Base-by-base conservation (phyloP, 164 flowering plant genomes). In the Vitis rotundifolia region DNA sequence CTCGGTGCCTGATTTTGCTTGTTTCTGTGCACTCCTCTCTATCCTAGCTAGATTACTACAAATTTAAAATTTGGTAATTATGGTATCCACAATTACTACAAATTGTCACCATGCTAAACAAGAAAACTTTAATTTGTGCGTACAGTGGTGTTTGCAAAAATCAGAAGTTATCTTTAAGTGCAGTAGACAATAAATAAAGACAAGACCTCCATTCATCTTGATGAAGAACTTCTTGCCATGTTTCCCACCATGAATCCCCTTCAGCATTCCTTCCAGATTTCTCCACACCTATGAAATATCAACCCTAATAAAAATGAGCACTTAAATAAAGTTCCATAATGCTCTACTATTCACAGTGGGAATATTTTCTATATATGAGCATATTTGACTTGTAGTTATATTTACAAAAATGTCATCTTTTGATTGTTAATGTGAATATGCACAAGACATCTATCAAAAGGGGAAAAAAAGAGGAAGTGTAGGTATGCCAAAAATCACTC, bases 181-280 rank as follows among this genome's bases (percentile, higher is more conserved):
- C 49, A 19, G 48, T 55, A 28, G 47, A 28, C 11, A 9, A 19
- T 10, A 8, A 8, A 59, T 29, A 49, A 61, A 59, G 64, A 11
- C 62, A 67, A 49, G 22, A 94, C 99, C 99, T 94, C 97, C 97
- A 91, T 80, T 92, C 95, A 79, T 94, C 99, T 83, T 92, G 99
- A 79, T 91, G 88, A 77, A 92, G 91, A 82, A 85, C 87, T 77
- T 94, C 99, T 81, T 92, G 86, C 98, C 97, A 94, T 75, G 98
- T 94, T 83, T 94, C 98, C 98, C 98, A 94, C 98, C 98, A 94
- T 58, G 97, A 85, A 80, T 94, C 98, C 63, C 98, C 98, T 81
- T 88, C 94, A 66, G 90, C 92, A 89, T 94, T 94, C 73, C 77
- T 86, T 71, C 98, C 97, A 64, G 97, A 94, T 82, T 94, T 94